A percentile compares a stretch with the other conserved stretches of the same genome.
These are phyloP conservation scores for Cryptococcus sp. DNA, from an alignment of 1,284 basidiomycete genomes.

Conservation along the genomic window DNA sequence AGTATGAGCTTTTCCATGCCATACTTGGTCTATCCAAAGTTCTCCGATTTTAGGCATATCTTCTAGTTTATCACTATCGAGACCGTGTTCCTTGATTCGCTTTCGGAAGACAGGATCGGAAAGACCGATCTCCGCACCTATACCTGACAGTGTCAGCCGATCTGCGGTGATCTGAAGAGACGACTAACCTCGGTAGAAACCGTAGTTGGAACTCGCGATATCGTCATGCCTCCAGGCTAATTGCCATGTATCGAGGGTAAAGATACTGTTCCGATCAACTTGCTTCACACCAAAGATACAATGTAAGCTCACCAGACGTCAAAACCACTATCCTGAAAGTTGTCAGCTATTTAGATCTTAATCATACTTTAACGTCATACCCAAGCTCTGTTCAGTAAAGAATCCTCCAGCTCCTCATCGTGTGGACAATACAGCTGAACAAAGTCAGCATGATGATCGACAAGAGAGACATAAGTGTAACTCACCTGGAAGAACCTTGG, in stretches of 20 bases:
- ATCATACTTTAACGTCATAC: too few species aligned
- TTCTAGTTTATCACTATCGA: conserved; percentile 16
- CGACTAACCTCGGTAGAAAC: conserved; percentile 24
- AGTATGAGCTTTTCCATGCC: conserved; percentile 53
- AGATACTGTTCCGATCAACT: conserved; percentile 8
- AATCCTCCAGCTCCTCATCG: too few species aligned
- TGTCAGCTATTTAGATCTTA: too few species aligned
- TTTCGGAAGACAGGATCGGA: conserved; percentile 63
- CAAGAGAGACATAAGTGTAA: too few species aligned
- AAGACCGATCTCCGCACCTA: conserved; percentile 53
- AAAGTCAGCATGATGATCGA: too few species aligned
- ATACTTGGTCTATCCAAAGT: conserved; percentile 18
- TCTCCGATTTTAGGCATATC: conserved; percentile 20
- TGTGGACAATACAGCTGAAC: too few species aligned
- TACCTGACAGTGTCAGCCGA: conserved; percentile 5
- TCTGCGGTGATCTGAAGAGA: too few species aligned
- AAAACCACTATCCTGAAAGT: too few species aligned
- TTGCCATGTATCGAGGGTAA: conserved; percentile 61
- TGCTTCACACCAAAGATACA: too few species aligned
- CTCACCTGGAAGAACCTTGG: too few species aligned
- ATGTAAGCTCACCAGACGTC: too few species aligned
- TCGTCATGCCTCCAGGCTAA: conserved; percentile 59
- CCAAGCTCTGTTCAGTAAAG: too few species aligned
- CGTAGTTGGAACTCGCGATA: conserved; percentile 53
- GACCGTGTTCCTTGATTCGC: conserved; percentile 49